Base-by-base conservation (phyloP, 371 early-diverging fungal genomes). In the Dinochytrium kinnereticum region DNA sequence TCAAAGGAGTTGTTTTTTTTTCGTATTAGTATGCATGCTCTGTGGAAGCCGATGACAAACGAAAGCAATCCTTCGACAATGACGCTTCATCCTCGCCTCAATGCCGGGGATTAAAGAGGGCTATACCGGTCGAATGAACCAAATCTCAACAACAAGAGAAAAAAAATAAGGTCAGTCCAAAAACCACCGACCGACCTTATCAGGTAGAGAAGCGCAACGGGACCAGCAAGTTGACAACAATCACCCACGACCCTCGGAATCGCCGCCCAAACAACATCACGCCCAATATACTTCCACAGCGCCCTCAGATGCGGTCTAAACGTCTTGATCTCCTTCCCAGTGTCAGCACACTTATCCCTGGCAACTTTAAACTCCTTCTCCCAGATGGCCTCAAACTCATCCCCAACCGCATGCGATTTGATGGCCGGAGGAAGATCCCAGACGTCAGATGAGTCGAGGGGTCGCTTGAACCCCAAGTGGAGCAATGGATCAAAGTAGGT, bases 181-280 rank as follows among this genome's bases (percentile, higher is more conserved):
- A 57, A 33, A 72, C 28, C 38, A n/a, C 10, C 33, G 1, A 75
- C 30, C 40, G 49, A 75, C 31, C 44, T 28, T 21, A 76, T 1
- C 15, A 76, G 39, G 34, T 39, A 59, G 19, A 37, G 50, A 36
- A 76, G 39, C 1, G 72, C 38, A 21, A 76, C 7, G 19, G 76
- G 70, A 1, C 55, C 55, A 26, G 38, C 51, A n/a, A 76, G 24
- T 1, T 15, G 19, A n/a, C 64, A 33, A 38, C 33, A 37, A n/a
- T 57, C 59, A 21, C 31, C 40, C 24, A 72, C 36, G 24, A 67
- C 13, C 26, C 67, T 49, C 24, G 34, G 65, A 24, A 71, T 30
- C 2, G 57, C 76, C 1, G 26, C 39, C 37, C 15, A 17, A 13
- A 70, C 24, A 37, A 69, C 53, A 19, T 65, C 50, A 36, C 51